Evolutionary conservation across 352 stramenopile genomes (phyloP).

Genomic region (Peronosclerospora sorghi): DNA sequence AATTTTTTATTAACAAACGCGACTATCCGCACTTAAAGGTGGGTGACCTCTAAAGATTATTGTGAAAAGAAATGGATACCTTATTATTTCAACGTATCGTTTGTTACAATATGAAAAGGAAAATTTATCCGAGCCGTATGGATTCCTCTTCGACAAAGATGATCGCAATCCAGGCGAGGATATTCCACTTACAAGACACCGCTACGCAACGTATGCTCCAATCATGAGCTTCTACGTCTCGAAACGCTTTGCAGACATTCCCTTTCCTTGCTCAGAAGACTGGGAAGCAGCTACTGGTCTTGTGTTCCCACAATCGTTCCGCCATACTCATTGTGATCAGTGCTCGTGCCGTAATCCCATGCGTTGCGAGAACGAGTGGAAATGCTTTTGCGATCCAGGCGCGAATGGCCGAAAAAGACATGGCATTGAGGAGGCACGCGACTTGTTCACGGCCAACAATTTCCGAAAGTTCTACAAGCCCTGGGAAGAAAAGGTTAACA

Average conservation of each 20-base stretch:
- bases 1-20: constrained; percentile 99
- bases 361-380: constrained; percentile 71
- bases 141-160: constrained; percentile 97
- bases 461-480: constrained; percentile 93
- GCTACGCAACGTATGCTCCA: constrained; percentile 91
- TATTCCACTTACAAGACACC: constrained; percentile 83
- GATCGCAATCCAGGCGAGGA: constrained; percentile 91
- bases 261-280: constrained; percentile 94
- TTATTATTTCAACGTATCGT: background rate
- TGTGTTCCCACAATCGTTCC: constrained; percentile 88
- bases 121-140: constrained; percentile 94
- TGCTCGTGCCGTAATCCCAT: constrained; percentile 49
- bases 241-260: constrained; percentile 93
- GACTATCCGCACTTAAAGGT: constrained; percentile 98
- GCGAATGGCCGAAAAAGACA: constrained; percentile 56
- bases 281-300: constrained; percentile 89
- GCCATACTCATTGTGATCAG: constrained; percentile 70
- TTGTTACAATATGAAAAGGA: constrained; percentile 30
- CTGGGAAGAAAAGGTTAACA: constrained; percentile 95
- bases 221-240: constrained; percentile 97
- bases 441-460: constrained; percentile 96
- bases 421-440: constrained; percentile 54
- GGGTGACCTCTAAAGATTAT: background rate
- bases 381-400: constrained; percentile 64
- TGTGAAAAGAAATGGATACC: background rate